Conservation (phyloP, 1,139 yeast species). For the Geotrichum klebahnii region DNA sequence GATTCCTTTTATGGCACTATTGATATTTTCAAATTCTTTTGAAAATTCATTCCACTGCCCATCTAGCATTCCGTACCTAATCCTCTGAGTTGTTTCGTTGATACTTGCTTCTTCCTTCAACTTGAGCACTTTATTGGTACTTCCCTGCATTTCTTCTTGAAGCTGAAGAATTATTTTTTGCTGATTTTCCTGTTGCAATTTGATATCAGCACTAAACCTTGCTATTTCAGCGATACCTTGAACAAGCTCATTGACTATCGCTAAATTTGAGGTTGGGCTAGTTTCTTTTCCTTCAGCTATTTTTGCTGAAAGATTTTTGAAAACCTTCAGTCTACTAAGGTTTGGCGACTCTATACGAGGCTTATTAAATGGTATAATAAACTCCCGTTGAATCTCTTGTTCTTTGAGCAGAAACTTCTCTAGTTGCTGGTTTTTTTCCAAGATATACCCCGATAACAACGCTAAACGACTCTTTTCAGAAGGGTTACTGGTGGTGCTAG, state of each 20-base stretch:
- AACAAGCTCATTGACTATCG: conserved; percentile 1
- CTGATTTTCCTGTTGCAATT: conserved; percentile 8
- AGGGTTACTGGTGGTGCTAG: too few species aligned
- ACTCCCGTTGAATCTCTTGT: background rate
- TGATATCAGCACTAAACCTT: conserved; percentile 6
- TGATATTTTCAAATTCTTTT: background rate
- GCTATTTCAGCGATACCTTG: conserved; percentile 11
- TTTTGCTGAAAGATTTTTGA: background rate
- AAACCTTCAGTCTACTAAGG: background rate
- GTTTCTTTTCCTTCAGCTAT: background rate
- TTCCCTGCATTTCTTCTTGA: background rate
- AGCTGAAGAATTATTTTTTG: background rate
- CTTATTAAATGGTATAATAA: background rate
- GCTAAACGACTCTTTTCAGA: background rate
- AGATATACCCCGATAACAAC: background rate
- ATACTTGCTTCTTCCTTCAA: background rate
- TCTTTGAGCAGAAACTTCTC: background rate
- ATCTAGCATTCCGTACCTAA: background rate
- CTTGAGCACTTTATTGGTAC: background rate
- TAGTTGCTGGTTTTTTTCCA: conserved; percentile 3
- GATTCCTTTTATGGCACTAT: background rate
- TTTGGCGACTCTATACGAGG: too few species aligned
- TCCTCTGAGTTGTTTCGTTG: background rate
- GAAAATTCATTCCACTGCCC: background rate
- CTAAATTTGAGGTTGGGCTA: background rate